These are phyloP conservation scores for Termitomyces sp. DNA, from an alignment of 768 basidiomycete genomes.

Conservation along the genomic window DNA sequence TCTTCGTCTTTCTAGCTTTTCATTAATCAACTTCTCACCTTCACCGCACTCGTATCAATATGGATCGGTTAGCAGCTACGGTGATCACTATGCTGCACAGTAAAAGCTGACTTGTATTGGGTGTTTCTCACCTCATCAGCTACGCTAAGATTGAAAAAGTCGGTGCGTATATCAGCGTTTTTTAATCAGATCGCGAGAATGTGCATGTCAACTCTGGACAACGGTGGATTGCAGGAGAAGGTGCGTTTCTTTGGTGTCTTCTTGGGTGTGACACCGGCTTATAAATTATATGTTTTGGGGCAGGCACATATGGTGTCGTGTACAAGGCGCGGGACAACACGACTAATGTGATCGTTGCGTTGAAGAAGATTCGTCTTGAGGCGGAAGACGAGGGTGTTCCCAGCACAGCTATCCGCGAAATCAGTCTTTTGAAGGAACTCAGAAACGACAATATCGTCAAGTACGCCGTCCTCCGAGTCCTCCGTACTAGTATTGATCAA, in stretches of 20 bases:
- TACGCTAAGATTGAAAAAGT: constrained; percentile 98
- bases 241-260: constrained; percentile 25
- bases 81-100: constrained; percentile 8
- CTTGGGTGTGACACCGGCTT: constrained; percentile 4
- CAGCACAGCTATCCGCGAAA: constrained; percentile 96
- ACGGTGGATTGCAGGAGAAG: constrained; percentile 39
- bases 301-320: constrained; percentile 97
- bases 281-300: constrained; percentile 7
- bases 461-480: constrained; percentile 33
- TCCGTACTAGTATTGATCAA: background rate
- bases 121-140: constrained; percentile 35
- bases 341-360: constrained; percentile 81
- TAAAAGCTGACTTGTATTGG: constrained; percentile 12
- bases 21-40: constrained; percentile 3
- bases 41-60: constrained; percentile 14
- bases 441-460: constrained; percentile 95
- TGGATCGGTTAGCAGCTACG: constrained; percentile 40
- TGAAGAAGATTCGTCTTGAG: constrained; percentile 98
- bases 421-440: constrained; percentile 93
- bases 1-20: constrained; percentile 6
- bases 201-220: constrained; percentile 1
- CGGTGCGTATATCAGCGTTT: constrained; percentile 55
- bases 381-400: constrained; percentile 99
- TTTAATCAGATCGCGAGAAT: constrained; percentile 2
- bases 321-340: constrained; percentile 90